Conservation (phyloP, 106 monocot species). For the Dactylorhiza incarnata region DNA sequence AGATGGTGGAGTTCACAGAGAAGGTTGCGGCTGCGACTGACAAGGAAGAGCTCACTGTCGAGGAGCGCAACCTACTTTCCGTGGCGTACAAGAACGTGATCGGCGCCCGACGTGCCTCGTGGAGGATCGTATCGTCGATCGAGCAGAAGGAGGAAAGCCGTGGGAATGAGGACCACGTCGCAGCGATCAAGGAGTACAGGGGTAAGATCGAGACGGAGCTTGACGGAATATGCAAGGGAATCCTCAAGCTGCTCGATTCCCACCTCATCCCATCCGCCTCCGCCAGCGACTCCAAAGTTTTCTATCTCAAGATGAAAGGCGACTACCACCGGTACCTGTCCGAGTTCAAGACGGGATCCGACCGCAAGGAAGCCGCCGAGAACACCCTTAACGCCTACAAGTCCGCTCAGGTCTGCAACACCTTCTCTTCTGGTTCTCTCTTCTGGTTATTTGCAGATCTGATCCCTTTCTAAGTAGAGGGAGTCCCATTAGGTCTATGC, state of each 20-base stretch:
- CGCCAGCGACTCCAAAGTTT: constrained; percentile 22
- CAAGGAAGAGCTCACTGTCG: constrained; percentile 20
- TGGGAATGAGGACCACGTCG: constrained; percentile 23
- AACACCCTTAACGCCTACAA: constrained; percentile 19
- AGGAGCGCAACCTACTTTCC: constrained; percentile 29
- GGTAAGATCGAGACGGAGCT: constrained; percentile 27
- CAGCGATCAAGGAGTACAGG: constrained; percentile 19
- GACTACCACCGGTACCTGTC: constrained; percentile 24
- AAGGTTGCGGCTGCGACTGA: constrained; percentile 14
- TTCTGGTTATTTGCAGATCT: background rate
- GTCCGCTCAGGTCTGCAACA: constrained; percentile 15
- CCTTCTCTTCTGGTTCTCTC: background rate
- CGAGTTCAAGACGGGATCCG: constrained; percentile 25
- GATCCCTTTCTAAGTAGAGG: background rate
- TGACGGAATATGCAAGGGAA: constrained; percentile 17
- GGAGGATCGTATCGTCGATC: constrained; percentile 26
- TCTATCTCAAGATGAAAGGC: constrained; percentile 32
- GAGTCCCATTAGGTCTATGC: background rate
- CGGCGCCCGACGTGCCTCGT: constrained; percentile 18
- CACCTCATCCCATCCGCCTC: constrained; percentile 16
- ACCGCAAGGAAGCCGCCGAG: constrained; percentile 23
- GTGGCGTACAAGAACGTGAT: constrained; percentile 26
- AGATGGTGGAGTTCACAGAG: constrained; percentile 30
- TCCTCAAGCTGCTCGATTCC: constrained; percentile 13
- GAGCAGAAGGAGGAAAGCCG: constrained; percentile 31